phyloP scores from a whole-genome alignment of 2,329 filamentous ascomycete genomes.

The Epichloe scottii region DNA sequence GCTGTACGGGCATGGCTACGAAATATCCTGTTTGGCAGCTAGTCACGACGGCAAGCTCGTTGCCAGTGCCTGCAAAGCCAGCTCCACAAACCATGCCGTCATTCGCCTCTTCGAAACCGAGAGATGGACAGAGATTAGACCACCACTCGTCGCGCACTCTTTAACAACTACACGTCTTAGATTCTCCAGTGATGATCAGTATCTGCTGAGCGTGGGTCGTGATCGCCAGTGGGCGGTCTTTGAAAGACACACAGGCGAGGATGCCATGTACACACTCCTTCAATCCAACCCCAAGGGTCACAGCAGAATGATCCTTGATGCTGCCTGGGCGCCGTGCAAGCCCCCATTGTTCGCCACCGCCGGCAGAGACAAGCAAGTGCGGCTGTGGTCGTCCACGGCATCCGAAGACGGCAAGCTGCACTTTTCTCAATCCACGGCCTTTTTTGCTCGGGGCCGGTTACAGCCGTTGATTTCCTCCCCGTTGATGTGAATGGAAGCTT shows the following conservation, averaged over 20 bases:
- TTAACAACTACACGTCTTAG: slow-evolving; percentile 73
- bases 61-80: slow-evolving; percentile 87
- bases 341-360: slow-evolving; percentile 65
- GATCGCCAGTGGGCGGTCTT: slow-evolving; percentile 90
- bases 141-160: slow-evolving; percentile 71
- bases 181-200: slow-evolving; percentile 64
- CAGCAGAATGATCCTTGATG: slow-evolving; percentile 81
- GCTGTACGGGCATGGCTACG: slow-evolving; percentile 94
- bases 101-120: slow-evolving; percentile 81
- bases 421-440: slow-evolving; percentile 40
- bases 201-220: slow-evolving; percentile 76
- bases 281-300: slow-evolving; percentile 73
- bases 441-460: slow-evolving; percentile 50
- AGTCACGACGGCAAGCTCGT: slow-evolving; percentile 64
- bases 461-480: slow-evolving; percentile 55
- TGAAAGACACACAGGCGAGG: slow-evolving; percentile 30
- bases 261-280: slow-evolving; percentile 40
- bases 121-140: slow-evolving; percentile 77
- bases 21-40: slow-evolving; percentile 77
- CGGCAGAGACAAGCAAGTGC: slow-evolving; percentile 76
- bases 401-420: slow-evolving; percentile 18
- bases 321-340: slow-evolving; percentile 60
- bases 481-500: slow-evolving; percentile 17
- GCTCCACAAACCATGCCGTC: slow-evolving; percentile 85
- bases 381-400: slow-evolving; percentile 45